Evolutionary conservation across 352 stramenopile species (phyloP).

Genomic region (Aphanomyces astaci): DNA sequence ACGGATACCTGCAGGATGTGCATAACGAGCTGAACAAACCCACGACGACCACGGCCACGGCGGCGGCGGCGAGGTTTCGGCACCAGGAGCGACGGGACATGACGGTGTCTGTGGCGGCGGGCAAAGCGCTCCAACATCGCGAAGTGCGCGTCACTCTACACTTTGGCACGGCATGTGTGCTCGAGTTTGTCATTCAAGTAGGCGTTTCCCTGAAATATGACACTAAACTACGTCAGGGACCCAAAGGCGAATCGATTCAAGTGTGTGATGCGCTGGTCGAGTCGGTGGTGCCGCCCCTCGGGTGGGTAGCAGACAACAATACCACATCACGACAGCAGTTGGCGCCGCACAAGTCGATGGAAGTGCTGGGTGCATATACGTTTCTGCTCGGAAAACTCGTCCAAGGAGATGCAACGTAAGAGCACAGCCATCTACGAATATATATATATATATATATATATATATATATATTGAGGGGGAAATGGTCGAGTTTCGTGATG

Average conservation of each 20-base stretch:
- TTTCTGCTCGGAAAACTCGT: conserved; percentile 13
- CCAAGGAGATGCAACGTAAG: conserved; percentile 2
- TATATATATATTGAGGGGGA: too few relatives aligned
- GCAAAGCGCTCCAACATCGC: background rate
- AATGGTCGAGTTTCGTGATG: too few relatives aligned
- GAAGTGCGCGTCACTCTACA: background rate
- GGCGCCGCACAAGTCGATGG: background rate
- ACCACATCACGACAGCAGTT: background rate
- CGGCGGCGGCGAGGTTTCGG: background rate
- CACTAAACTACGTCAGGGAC: background rate
- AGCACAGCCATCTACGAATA: too few relatives aligned
- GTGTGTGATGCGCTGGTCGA: background rate
- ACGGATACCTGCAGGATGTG: background rate
- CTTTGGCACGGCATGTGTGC: background rate
- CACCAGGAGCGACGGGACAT: background rate
- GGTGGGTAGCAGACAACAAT: background rate
- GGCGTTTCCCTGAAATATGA: background rate
- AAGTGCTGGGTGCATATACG: background rate
- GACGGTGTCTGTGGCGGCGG: background rate
- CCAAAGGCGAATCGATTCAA: conserved; percentile 1
- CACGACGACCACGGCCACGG: conserved; percentile 10
- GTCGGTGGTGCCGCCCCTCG: background rate
- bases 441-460: too few relatives aligned
- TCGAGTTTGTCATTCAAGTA: conserved; percentile 14
- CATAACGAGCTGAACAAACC: background rate